Base-by-base conservation (phyloP, 164 flowering plant genomes). In the Warburgia ugandensis region DNA sequence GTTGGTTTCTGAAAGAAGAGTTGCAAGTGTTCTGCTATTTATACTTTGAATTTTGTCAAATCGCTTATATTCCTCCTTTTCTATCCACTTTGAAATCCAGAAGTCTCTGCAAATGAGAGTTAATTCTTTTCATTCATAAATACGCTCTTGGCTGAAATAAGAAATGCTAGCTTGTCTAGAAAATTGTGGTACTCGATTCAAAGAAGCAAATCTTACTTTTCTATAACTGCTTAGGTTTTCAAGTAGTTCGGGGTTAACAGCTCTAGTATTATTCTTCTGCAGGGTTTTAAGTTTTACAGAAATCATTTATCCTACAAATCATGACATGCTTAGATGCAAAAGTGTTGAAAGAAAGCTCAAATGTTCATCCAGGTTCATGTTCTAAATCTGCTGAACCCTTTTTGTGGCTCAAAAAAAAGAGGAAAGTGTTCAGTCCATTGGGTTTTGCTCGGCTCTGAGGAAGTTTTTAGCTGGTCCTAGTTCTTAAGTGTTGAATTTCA, bases 171-270 rank as follows among this genome's bases (percentile, higher is more conserved):
- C 12, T 32, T 32, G 1, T 32, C 12, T 13, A 32, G 36, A 32
- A 33, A 33, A 10, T 11, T 33, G 14, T 11, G 13, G 10, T 10
- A 11, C 14, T 33, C 37, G 14, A 33, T 33, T 33, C 37, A n/a
- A 33, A 33, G n/a, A 33, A n/a, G 37, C 14, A 33, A 33, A 39
- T 39, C 43, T n/a, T n/a, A n/a, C n/a, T n/a, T n/a, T n/a, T n/a
- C n/a, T n/a, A n/a, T n/a, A n/a, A n/a, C n/a, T n/a, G n/a, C n/a
- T n/a, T n/a, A n/a, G n/a, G n/a, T n/a, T n/a, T n/a, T n/a, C n/a
- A n/a, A n/a, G n/a, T n/a, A n/a, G n/a, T n/a, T n/a, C n/a, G n/a
- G n/a, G n/a, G n/a, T n/a, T n/a, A n/a, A n/a, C n/a, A n/a, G n/a
- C n/a, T n/a, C n/a, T n/a, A n/a, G n/a, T n/a, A n/a, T 39, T 39